Evolutionary conservation across 495 filamentous ascomycete species (phyloP).

Genomic region (Corynascus novoguineensis): DNA sequence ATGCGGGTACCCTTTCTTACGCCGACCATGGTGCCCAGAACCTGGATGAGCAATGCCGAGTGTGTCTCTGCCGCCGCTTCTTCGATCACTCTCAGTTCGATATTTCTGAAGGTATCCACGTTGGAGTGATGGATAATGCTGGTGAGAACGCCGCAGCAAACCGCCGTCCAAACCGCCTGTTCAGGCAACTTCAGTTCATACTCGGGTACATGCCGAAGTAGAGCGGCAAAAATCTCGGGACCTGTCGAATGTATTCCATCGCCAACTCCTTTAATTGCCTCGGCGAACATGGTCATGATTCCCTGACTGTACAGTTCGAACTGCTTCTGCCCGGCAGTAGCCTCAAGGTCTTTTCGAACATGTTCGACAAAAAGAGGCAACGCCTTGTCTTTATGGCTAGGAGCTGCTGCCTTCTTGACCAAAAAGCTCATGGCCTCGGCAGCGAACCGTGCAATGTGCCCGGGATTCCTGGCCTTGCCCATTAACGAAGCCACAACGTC

Average conservation of each 20-base stretch:
- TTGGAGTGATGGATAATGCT: conserved; percentile 78
- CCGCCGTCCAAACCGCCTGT: conserved; percentile 49
- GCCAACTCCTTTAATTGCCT: conserved; percentile 80
- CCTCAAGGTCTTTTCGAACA: conserved; percentile 60
- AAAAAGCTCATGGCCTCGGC: conserved; percentile 94
- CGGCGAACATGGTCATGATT: conserved; percentile 82
- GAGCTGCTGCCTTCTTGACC: conserved; percentile 75
- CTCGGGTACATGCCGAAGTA: conserved; percentile 50
- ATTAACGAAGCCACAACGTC: conserved; percentile 79
- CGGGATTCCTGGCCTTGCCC: conserved; percentile 72
- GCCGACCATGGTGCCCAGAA: conserved; percentile 63
- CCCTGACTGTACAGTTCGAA: conserved; percentile 70
- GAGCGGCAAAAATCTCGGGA: conserved; percentile 57
- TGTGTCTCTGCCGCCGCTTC: conserved; percentile 36
- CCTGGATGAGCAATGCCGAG: conserved; percentile 49
- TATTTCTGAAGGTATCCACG: conserved; percentile 57
- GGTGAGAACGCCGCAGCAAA: conserved; percentile 68
- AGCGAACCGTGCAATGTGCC: conserved; percentile 81
- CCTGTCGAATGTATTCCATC: conserved; percentile 75
- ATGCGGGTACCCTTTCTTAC: conserved; percentile 76
- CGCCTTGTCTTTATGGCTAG: conserved; percentile 66
- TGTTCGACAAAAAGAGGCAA: conserved; percentile 63
- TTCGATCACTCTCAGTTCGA: conserved; percentile 53
- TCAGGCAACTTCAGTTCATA: conserved; percentile 43
- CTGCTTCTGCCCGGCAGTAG: conserved; percentile 45